Percentiles rank a stretch among this genome's conserved stretches.
phyloP scores from a whole-genome alignment of 1,284 basidiomycete species.

The Irpex lacteus region DNA sequence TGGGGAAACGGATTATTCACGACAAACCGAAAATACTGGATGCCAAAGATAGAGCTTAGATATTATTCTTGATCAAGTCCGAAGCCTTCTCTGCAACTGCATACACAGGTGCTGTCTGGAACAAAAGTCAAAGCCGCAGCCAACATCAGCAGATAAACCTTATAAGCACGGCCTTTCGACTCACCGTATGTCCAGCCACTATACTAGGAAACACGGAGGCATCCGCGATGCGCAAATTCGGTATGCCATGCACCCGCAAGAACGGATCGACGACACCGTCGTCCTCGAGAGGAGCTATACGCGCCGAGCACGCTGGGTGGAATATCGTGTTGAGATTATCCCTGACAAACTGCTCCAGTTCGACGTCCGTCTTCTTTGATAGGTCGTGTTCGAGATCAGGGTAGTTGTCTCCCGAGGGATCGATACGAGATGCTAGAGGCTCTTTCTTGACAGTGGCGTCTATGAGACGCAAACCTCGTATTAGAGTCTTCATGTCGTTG shows the following conservation, averaged over 20 bases:
- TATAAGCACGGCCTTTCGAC: slow-evolving; percentile 17
- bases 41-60: no score
- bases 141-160: background rate
- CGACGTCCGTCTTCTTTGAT: slow-evolving; percentile 26
- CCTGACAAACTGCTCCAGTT: slow-evolving; percentile 35
- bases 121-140: background rate
- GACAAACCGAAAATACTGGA: no score
- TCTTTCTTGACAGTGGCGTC: slow-evolving; percentile 47
- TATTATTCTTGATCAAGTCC: slow-evolving; percentile 47
- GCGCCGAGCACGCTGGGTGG: slow-evolving; percentile 56
- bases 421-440: slow-evolving; percentile 47
- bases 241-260: slow-evolving; percentile 37
- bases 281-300: slow-evolving; percentile 52
- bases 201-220: slow-evolving; percentile 58
- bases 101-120: slow-evolving; percentile 54
- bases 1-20: no score
- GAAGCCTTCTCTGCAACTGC: slow-evolving; percentile 65
- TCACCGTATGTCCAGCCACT: slow-evolving; percentile 60
- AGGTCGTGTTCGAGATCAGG: slow-evolving; percentile 27
- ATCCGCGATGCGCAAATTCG: slow-evolving; percentile 53
- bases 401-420: slow-evolving; percentile 29
- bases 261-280: slow-evolving; percentile 38
- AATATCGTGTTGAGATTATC: slow-evolving; percentile 55
- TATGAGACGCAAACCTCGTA: slow-evolving; percentile 50
- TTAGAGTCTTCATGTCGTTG: slow-evolving; percentile 53